Percentiles rank a stretch among this genome's conserved stretches.
Conservation (phyloP, 179 eudicot species). For the Beta lomatogona region DNA sequence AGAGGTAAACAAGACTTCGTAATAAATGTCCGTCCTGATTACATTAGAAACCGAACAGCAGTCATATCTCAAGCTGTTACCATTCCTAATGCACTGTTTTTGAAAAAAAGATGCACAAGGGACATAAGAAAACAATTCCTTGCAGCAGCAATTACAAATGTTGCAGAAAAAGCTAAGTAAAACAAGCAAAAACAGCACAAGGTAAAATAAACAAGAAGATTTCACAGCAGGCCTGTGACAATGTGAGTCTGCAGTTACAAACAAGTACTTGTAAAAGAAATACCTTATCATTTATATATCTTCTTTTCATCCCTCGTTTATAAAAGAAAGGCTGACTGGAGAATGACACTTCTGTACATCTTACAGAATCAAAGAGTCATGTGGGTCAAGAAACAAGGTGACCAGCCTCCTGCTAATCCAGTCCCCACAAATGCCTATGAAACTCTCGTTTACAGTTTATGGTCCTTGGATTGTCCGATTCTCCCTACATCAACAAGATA, state of each 20-base stretch:
- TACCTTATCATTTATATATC: background rate
- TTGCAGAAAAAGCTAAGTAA: background rate
- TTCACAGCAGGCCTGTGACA: background rate
- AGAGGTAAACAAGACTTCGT: no score
- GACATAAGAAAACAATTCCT: background rate
- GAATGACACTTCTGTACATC: background rate
- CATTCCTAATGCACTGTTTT: background rate
- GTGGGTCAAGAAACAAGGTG: background rate
- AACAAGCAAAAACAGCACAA: background rate
- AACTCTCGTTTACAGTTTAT: background rate
- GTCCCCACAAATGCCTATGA: background rate
- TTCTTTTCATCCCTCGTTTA: background rate
- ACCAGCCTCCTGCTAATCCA: background rate
- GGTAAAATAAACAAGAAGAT: background rate
- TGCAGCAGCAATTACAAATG: background rate
- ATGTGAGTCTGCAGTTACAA: background rate
- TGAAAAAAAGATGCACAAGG: background rate
- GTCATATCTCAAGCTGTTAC: background rate
- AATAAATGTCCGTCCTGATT: no score
- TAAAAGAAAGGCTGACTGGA: background rate
- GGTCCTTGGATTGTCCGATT: background rate
- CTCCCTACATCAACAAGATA: background rate
- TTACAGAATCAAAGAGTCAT: background rate
- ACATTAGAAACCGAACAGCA: background rate
- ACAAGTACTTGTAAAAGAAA: background rate